Evolutionary conservation across 1,284 basidiomycete species (phyloP).

Genomic region (Trametes polyzona): DNA sequence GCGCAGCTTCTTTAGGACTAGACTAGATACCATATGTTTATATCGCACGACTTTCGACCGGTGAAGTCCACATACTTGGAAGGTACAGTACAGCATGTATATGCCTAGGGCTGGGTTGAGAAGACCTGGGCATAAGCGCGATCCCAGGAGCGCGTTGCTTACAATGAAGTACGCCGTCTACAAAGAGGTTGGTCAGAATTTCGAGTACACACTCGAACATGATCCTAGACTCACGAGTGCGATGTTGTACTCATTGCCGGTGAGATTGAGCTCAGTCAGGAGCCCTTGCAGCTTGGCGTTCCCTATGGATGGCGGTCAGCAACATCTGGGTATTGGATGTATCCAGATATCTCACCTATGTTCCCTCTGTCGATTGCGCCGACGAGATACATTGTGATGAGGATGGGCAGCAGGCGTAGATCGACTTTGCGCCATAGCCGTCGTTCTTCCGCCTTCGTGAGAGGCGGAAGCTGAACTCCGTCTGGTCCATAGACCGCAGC

Average conservation of each 20-base stretch:
- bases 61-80: slow-evolving; percentile 46
- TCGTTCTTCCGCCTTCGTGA: slow-evolving; percentile 10
- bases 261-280: slow-evolving; percentile 52
- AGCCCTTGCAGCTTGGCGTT: slow-evolving; percentile 70
- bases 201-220: neutral
- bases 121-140: neutral
- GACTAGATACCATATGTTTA: no score
- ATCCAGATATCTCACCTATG: slow-evolving; percentile 36
- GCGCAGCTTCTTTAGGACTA: slow-evolving; percentile 36
- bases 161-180: slow-evolving; percentile 75
- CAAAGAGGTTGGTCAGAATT: neutral
- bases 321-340: neutral
- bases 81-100: slow-evolving; percentile 63
- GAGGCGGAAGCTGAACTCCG: neutral
- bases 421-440: slow-evolving; percentile 24
- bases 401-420: slow-evolving; percentile 42
- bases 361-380: slow-evolving; percentile 36
- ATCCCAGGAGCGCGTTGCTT: slow-evolving; percentile 25
- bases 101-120: slow-evolving; percentile 44
- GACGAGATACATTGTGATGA: slow-evolving; percentile 44
- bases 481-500: neutral
- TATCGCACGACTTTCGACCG: no score
- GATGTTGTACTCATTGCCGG: slow-evolving; percentile 64
- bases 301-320: slow-evolving; percentile 38
- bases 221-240: slow-evolving; percentile 51